These are phyloP conservation scores for Colletotrichum spinosum DNA, from an alignment of 2,329 filamentous ascomycete genomes.

Conservation along the genomic window DNA sequence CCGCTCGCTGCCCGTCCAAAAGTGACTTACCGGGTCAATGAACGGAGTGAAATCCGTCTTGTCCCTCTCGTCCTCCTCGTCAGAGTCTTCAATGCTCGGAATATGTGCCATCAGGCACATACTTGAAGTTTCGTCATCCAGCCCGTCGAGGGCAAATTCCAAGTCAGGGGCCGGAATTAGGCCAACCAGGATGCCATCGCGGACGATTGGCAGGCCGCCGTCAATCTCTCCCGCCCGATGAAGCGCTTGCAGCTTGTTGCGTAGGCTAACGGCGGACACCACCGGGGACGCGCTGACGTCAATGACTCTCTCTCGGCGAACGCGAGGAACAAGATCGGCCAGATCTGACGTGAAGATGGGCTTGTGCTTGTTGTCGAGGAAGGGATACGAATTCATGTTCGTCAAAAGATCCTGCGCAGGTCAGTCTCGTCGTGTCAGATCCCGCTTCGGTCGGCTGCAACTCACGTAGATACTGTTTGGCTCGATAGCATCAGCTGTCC, in stretches of 20 bases:
- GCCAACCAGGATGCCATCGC: conserved; percentile 83
- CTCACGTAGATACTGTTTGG: conserved; percentile 90
- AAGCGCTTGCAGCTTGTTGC: conserved; percentile 82
- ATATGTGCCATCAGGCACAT: conserved; percentile 86
- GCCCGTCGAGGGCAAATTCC: conserved; percentile 89
- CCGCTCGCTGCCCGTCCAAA: background rate
- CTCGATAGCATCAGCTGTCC: conserved; percentile 96
- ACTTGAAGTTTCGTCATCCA: conserved; percentile 78
- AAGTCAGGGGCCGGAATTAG: conserved; percentile 94
- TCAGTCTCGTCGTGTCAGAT: conserved; percentile 40
- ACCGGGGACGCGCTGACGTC: conserved; percentile 88
- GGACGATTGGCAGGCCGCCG: conserved; percentile 88
- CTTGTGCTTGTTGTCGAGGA: conserved; percentile 95
- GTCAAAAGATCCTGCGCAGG: conserved; percentile 81
- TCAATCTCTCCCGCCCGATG: conserved; percentile 91
- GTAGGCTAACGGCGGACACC: conserved; percentile 80
- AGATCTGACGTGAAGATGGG: conserved; percentile 91
- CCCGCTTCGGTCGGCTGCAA: conserved; percentile 11
- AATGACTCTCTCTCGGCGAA: conserved; percentile 82
- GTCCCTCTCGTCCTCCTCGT: conserved; percentile 66
- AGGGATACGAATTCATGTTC: conserved; percentile 97
- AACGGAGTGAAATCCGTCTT: conserved; percentile 90
- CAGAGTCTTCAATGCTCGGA: conserved; percentile 71
- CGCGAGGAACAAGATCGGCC: conserved; percentile 83
- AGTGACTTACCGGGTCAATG: conserved; percentile 80